These are phyloP conservation scores for Stephanodiscus triporus DNA, from an alignment of 108 stramenopile species.

Conservation along the genomic window DNA sequence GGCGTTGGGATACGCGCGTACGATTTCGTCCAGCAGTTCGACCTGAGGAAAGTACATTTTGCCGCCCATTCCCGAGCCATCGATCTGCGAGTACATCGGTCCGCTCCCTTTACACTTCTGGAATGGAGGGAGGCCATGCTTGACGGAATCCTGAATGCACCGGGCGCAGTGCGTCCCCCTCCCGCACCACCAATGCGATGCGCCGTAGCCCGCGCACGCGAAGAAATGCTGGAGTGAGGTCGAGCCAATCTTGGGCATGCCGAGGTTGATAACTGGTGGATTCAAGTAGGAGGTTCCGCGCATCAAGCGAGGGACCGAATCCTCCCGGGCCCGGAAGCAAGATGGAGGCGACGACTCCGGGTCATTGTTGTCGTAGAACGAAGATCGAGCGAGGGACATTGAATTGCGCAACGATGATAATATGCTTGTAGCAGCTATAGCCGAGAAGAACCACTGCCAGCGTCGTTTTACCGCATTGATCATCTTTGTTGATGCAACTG, in stretches of 20 bases:
- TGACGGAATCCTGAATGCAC: slow-evolving; percentile 23
- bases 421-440: no score
- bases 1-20: slow-evolving; percentile 33
- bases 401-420: no score
- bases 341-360: background rate
- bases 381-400: no score
- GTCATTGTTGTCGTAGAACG: background rate
- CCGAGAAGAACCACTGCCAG: no score
- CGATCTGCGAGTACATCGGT: slow-evolving; percentile 34
- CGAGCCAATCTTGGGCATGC: no score
- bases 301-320: no score
- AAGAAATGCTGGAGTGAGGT: slow-evolving; percentile 24
- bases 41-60: slow-evolving; percentile 37
- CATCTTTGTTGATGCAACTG: no score
- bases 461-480: no score
- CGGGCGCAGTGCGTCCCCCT: slow-evolving; percentile 20
- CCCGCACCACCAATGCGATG: slow-evolving; percentile 35
- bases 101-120: slow-evolving; percentile 25
- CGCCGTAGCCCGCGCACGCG: slow-evolving; percentile 22
- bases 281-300: no score
- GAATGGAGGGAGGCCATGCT: slow-evolving; percentile 23
- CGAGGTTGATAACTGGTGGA: background rate
- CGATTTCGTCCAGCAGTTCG: slow-evolving; percentile 28
- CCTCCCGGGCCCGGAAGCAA: background rate
- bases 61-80: background rate